Base-by-base conservation (phyloP, 306 rosid species). In the Luffa acutangula region DNA sequence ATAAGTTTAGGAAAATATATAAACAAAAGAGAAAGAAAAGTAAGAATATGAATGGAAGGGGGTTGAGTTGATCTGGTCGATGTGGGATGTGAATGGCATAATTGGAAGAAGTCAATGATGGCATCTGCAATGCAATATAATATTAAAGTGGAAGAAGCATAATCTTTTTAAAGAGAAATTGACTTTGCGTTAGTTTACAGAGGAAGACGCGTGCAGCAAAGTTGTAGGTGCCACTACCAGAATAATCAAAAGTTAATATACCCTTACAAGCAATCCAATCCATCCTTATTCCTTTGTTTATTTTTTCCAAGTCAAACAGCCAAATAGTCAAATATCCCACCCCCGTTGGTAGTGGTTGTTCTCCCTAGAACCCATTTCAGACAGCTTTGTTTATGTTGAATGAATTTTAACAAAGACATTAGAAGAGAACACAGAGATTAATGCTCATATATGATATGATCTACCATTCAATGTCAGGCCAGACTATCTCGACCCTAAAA, bases 101-200 rank as follows among this genome's bases (percentile, higher is more conserved):
- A 17, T 73, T 49, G 43, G 60, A 73, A 73, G 62, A 51, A 52
- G 63, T 75, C 63, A 75, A 75, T 1, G 63, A 52, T 75, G 59
- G 77, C 59, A 72, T 45, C 59, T 46, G 2, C 56, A n/a, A 70
- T 21, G 37, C 77, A 71, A 71, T 21, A 25, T 25, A n/a, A n/a
- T 25, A 20, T 9, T 20, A 14, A 11, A 46, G 76, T 71, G 77
- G 77, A 73, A 73, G 77, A 73, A 73, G 77, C 59, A 49, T 49
- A 73, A 73, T 73, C 37, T 4, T 18, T 69, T 2, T 3, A 42
- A 69, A 46, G 9, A 49, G 76, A 71, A 71, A 11, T 45, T 45
- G 76, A 71, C 76, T 71, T 71, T 21, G 6, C 13, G 34, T 20
- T 70, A 12, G 2, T n/a, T 43, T 70, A 25, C 41, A 48, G 1